Evolutionary conservation across 2,329 filamentous ascomycete species (phyloP), one percentile per base, ranked within the genome.

Genomic region (Ophiostoma ips): DNA sequence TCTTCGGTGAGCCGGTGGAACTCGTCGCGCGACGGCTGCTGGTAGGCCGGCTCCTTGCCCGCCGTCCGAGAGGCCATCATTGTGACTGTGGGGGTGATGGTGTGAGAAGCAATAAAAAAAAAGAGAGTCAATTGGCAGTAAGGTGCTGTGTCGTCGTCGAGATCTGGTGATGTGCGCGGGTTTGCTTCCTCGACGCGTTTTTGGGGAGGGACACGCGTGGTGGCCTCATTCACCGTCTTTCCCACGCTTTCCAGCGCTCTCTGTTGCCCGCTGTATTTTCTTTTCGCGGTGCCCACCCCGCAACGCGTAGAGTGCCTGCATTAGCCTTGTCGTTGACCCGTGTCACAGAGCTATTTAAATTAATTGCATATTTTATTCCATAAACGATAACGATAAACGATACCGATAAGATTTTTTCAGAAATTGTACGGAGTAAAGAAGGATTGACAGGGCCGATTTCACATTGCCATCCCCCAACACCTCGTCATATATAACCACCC

Each of bases 1-100:
- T 95, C 89, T 61, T 95, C 89, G 18, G 80, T 83, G 57, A 96
- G 53, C 36, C 63, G 64, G 50, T 61, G 61, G 48, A 62, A 66
- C 52, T 65, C 64, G 51, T 65, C 63, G 44, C 62, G 57, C 21
- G 61, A 57, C 2, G 64, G 61, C 44, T 60, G 58, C 21, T 59
- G 59, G 56, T 62, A 55, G 28, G 49, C 55, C 50, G 54, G 40
- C 37, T 57, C 56, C 52, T 57, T 55, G 34, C 55, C 55, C 46
- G 44, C 50, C 10, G 54, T 38, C 47, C 56, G 49, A 10, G 57
- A 58, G 30, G 53, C 41, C 55, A 59, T 58, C 57, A 59, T 59
- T 18, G 13, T 55, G 51, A 5, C 18, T 34, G 33, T 46, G 21
- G 28, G 2, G 19, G n/a, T 24, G 21, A 28, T 19, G 2, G 16